Base-by-base conservation (phyloP, 768 basidiomycete genomes). In the Tulasnella sp. region DNA sequence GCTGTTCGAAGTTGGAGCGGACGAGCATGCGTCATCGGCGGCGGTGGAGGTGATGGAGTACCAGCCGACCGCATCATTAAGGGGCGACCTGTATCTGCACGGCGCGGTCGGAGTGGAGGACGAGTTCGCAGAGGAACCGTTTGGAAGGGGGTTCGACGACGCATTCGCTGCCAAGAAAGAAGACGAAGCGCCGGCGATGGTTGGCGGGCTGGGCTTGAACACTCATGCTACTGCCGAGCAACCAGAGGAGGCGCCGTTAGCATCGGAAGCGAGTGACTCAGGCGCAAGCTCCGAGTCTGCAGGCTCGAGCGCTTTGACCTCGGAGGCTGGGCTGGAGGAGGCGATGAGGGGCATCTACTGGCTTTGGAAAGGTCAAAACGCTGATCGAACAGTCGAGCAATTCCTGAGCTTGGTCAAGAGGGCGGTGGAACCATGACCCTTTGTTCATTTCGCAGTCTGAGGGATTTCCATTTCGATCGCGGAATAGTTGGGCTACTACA, bases 121-220 rank as follows among this genome's bases (percentile, higher is more conserved):
- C 11, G 69, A 70, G 44, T 77, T 77, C 44, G 71, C 40, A 40
- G 40, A 71, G 26, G 77, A 73, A n/a, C 67, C 40, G 32, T 77
- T 48, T 51, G 67, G 77, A 46, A 77, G 69, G 44, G 77, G 69
- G 15, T 71, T 46, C 26, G 77, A 77, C 35, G 67, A 70, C 70
- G 77, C 61, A 13, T 71, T 77, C 37, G 69, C 69, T 18, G 69
- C 10, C 23, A 40, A 29, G 73, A 37, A 32, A 6, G 18, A 61
- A 15, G 57, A 61, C 40, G 35, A 42, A 46, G n/a, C 16, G n/a
- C 37, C 35, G 1, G 37, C 46, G 20, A 42, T 72, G 77, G 69
- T 35, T 71, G 67, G 40, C n/a, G 69, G 29, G 35, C 26, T 51
- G 9, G 69, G 20, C 20, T 55, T n/a, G 29, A 57, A 16, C 39